phyloP scores from a whole-genome alignment of 208 protist species.

The Naegleria lovaniensis region DNA sequence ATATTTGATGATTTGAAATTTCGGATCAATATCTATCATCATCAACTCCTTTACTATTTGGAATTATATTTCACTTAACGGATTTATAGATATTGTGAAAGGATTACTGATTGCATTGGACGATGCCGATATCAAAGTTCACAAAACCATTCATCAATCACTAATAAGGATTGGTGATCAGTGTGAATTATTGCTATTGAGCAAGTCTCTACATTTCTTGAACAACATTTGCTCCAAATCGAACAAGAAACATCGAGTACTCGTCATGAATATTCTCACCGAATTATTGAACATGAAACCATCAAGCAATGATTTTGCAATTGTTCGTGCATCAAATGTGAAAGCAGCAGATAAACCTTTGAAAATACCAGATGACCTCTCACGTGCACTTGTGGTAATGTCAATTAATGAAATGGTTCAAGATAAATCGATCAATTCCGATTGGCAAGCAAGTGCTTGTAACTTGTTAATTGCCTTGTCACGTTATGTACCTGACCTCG shows the following conservation, averaged over 20 bases:
- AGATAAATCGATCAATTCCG: not conserved
- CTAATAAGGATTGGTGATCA: not conserved
- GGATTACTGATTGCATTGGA: not conserved
- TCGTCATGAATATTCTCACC: constrained; percentile 2
- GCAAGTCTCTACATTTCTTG: not conserved
- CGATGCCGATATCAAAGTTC: not conserved
- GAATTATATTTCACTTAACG: too few species aligned
- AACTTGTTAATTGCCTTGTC: not conserved
- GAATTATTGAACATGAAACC: not conserved
- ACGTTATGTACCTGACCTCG: not conserved
- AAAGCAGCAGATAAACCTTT: not conserved
- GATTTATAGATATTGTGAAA: constrained; percentile 4
- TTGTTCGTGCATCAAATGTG: not conserved
- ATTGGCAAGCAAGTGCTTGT: constrained; percentile 14
- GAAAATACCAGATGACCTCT: not conserved
- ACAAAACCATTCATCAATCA: not conserved
- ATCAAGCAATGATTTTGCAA: not conserved
- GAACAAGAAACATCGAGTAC: constrained; percentile 4
- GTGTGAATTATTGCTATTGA: not conserved
- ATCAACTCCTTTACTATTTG: not conserved
- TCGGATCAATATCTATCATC: not conserved
- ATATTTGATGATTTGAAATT: too few species aligned
- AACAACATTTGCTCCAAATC: not conserved
- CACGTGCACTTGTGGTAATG: not conserved
- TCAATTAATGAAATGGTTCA: not conserved